A percentile compares a stretch with the other conserved stretches of the same genome.
phyloP scores from a whole-genome alignment of 1,284 basidiomycete genomes.

The Boletellus sp. region DNA sequence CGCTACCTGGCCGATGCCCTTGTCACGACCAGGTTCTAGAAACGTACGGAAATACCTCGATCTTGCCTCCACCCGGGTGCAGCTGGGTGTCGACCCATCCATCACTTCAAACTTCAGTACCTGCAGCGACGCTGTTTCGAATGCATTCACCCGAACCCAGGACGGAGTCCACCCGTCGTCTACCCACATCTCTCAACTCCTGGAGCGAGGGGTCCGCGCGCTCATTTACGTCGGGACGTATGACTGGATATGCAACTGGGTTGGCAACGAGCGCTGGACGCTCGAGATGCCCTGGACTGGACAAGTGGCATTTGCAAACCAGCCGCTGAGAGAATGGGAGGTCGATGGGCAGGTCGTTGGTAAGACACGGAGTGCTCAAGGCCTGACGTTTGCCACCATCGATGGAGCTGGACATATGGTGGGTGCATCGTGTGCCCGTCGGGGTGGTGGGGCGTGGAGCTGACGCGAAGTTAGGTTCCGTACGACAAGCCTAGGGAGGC shows the following conservation, averaged over 20 bases:
- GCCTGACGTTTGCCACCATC: constrained; percentile 62
- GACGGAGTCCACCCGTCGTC: constrained; percentile 45
- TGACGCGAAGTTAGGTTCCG: constrained; percentile 44
- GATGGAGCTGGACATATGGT: constrained; percentile 66
- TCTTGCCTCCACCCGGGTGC: constrained; percentile 44
- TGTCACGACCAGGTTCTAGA: constrained; percentile 32
- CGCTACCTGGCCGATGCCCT: neutral
- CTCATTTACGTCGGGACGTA: constrained; percentile 73
- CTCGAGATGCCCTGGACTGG: constrained; percentile 62
- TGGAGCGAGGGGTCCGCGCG: constrained; percentile 70
- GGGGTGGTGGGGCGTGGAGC: neutral
- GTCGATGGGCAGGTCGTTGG: constrained; percentile 50
- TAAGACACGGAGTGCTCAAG: constrained; percentile 50
- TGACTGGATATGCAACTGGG: constrained; percentile 77
- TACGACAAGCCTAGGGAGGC: constrained; percentile 57
- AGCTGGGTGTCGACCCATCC: constrained; percentile 55
- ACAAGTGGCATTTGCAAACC: constrained; percentile 43
- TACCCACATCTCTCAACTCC: constrained; percentile 62
- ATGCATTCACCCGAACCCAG: constrained; percentile 37
- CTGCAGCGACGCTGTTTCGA: constrained; percentile 34
- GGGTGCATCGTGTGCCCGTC: constrained; percentile 15
- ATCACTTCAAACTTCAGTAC: constrained; percentile 44
- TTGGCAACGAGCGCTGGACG: constrained; percentile 69
- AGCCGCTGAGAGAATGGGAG: constrained; percentile 54
- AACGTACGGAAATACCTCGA: constrained; percentile 43